Conservation (phyloP, 2,329 filamentous ascomycete genomes). For the Ceratocystis cubensis region DNA sequence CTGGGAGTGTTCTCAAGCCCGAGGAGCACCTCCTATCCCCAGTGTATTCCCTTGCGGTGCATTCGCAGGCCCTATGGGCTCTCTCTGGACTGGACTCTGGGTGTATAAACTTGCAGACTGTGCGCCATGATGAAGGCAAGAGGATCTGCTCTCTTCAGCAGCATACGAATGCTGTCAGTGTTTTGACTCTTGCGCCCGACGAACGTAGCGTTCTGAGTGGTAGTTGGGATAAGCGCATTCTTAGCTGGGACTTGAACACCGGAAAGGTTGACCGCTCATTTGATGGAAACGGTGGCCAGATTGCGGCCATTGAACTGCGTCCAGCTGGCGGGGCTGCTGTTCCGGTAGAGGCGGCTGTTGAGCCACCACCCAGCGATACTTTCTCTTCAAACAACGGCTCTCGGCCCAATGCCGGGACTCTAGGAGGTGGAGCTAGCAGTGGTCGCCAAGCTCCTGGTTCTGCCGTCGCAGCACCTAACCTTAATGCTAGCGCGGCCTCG, state of each 20-base stretch:
- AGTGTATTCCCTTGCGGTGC: slow-evolving; percentile 85
- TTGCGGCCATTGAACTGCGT: slow-evolving; percentile 75
- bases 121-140: slow-evolving; percentile 89
- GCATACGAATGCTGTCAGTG: slow-evolving; percentile 85
- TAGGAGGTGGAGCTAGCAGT: slow-evolving; percentile 27
- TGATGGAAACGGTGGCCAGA: slow-evolving; percentile 65
- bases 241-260: slow-evolving; percentile 90
- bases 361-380: slow-evolving; percentile 43
- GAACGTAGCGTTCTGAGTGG: slow-evolving; percentile 81
- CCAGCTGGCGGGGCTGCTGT: slow-evolving; percentile 65
- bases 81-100: slow-evolving; percentile 83
- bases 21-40: slow-evolving; percentile 63
- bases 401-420: slow-evolving; percentile 11
- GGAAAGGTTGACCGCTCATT: slow-evolving; percentile 66
- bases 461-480: slow-evolving; percentile 23
- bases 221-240: slow-evolving; percentile 89
- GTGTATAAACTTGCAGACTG: slow-evolving; percentile 82
- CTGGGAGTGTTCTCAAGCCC: slow-evolving; percentile 31
- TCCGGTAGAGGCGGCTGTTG: slow-evolving; percentile 48
- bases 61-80: slow-evolving; percentile 82
- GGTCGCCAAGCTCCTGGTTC: slow-evolving; percentile 25
- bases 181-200: slow-evolving; percentile 67
- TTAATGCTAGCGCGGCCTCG: background rate
- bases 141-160: slow-evolving; percentile 67
- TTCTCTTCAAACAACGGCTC: slow-evolving; percentile 54